Conservation (phyloP, 192 early-diverging fungal genomes). For the Linnemannia zychae region DNA sequence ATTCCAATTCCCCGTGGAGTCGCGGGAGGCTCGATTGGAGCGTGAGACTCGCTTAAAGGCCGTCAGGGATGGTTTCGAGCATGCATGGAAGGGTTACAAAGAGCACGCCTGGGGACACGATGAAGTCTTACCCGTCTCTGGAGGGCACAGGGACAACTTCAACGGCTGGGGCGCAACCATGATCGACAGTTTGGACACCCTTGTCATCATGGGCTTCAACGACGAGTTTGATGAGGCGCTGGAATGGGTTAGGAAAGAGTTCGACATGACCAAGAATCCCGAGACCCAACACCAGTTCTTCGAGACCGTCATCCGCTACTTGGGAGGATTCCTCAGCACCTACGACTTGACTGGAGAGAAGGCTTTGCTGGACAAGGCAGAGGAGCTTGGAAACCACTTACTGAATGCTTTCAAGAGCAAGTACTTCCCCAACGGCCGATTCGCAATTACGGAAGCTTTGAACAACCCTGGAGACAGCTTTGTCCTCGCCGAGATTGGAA, state of each 20-base stretch:
- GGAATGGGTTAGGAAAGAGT: slow-evolving; percentile 66
- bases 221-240: slow-evolving; percentile 83
- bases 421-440: slow-evolving; percentile 18
- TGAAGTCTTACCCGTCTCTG: slow-evolving; percentile 65
- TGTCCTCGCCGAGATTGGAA: slow-evolving; percentile 78
- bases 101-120: slow-evolving; percentile 87
- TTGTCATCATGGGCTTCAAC: slow-evolving; percentile 86
- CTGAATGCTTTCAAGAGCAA: slow-evolving; percentile 74
- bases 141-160: slow-evolving; percentile 45
- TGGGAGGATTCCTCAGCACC: slow-evolving; percentile 84
- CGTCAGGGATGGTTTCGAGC: slow-evolving; percentile 72
- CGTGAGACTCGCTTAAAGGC: slow-evolving; percentile 58
- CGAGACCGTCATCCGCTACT: slow-evolving; percentile 85
- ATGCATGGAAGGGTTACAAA: slow-evolving; percentile 85
- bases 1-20: slow-evolving; percentile 34
- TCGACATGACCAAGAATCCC: slow-evolving; percentile 68
- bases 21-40: slow-evolving; percentile 17
- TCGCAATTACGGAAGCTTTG: slow-evolving; percentile 21
- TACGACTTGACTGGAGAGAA: slow-evolving; percentile 86
- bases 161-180: slow-evolving; percentile 81
- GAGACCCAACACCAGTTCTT: slow-evolving; percentile 75
- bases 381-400: slow-evolving; percentile 75
- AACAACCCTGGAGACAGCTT: slow-evolving; percentile 31
- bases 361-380: slow-evolving; percentile 77
- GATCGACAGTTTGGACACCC: slow-evolving; percentile 90